These are phyloP conservation scores for Ophiostoma sp. DNA, from an alignment of 2,329 filamentous ascomycete species.

Conservation along the genomic window DNA sequence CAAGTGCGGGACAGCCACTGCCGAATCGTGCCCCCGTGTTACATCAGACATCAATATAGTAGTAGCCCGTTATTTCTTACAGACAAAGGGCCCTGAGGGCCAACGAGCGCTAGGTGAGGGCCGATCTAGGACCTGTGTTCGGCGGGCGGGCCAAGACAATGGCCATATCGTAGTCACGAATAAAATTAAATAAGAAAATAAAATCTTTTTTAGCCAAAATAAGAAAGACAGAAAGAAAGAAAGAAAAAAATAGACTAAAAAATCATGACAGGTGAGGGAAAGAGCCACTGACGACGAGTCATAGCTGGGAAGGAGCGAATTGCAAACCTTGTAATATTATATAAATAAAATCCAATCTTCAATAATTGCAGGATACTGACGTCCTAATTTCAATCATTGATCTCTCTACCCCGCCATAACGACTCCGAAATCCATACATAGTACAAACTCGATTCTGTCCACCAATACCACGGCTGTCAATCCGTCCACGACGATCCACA, in stretches of 20 bases:
- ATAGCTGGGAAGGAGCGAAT: slow-evolving; percentile 2
- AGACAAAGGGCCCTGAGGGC: neutral
- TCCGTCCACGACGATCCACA: slow-evolving; percentile 12
- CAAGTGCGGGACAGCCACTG: slow-evolving; percentile 7
- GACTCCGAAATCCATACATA: slow-evolving; percentile 13
- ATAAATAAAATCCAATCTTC: no score
- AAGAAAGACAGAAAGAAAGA: slow-evolving; percentile 15
- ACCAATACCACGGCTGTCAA: slow-evolving; percentile 6
- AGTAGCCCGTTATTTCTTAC: neutral
- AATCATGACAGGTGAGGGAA: slow-evolving; percentile 12
- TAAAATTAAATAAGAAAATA: slow-evolving; percentile 15
- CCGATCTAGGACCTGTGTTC: slow-evolving; percentile 26
- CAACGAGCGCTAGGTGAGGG: slow-evolving; percentile 23
- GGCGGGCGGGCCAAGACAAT: slow-evolving; percentile 8
- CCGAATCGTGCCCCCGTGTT: neutral
- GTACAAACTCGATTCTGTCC: slow-evolving; percentile 1
- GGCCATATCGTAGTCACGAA: neutral
- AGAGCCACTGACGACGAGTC: slow-evolving; percentile 19
- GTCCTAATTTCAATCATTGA: neutral
- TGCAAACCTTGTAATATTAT: neutral
- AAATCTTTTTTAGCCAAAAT: neutral
- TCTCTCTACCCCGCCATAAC: slow-evolving; percentile 20
- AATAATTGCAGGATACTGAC: neutral
- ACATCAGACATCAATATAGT: neutral
- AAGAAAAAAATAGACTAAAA: slow-evolving; percentile 20